A percentile compares a stretch with the other conserved stretches of the same genome.
Evolutionary conservation across 78 protist species (phyloP).

Genomic region (Dictyostelium citrinum): DNA sequence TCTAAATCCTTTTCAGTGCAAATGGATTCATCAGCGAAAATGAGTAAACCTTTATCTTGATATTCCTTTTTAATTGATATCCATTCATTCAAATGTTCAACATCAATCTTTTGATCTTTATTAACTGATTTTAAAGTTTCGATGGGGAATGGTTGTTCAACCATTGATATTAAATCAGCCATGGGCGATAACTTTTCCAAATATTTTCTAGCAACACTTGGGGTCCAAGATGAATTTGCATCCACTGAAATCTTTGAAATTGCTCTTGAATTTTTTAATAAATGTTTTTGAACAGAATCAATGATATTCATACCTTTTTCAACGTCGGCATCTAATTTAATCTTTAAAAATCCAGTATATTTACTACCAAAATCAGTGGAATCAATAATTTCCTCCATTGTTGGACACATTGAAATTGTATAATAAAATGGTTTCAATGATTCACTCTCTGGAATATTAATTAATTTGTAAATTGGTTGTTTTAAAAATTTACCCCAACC

Average conservation of each 20-base stretch:
- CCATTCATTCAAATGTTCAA: slow-evolving; percentile 10
- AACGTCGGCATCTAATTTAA: slow-evolving; percentile 40
- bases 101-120: background rate
- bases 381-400: slow-evolving; percentile 46
- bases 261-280: background rate
- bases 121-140: background rate
- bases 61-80: slow-evolving; percentile 9
- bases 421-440: slow-evolving; percentile 53
- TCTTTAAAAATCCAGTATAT: slow-evolving; percentile 40
- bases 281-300: background rate
- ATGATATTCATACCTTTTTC: slow-evolving; percentile 26
- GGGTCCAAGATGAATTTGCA: slow-evolving; percentile 68
- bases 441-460: background rate
- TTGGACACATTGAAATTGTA: slow-evolving; percentile 73
- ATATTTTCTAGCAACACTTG: slow-evolving; percentile 15
- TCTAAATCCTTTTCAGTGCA: slow-evolving; percentile 29
- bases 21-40: slow-evolving; percentile 71
- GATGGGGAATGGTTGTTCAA: slow-evolving; percentile 71
- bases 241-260: slow-evolving; percentile 38
- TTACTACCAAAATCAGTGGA: slow-evolving; percentile 33
- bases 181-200: background rate
- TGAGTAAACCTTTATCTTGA: slow-evolving; percentile 1
- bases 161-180: slow-evolving; percentile 26
- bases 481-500: slow-evolving; percentile 47
- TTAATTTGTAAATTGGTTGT: background rate